Evolutionary conservation across 2,329 filamentous ascomycete genomes (phyloP).

Genomic region (Sarocladium strictum): DNA sequence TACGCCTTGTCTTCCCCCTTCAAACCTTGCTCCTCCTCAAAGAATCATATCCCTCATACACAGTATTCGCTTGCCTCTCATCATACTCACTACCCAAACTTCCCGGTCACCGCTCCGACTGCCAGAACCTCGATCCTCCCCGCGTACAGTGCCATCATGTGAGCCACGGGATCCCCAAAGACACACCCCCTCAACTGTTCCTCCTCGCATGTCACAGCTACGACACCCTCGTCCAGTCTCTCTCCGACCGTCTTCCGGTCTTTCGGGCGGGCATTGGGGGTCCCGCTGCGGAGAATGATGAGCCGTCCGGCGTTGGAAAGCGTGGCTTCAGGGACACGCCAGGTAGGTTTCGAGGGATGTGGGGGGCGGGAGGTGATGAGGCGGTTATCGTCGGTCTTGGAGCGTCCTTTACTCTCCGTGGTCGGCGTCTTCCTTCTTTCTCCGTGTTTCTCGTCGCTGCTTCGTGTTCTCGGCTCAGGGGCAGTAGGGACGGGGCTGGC

Average conservation of each 20-base stretch:
- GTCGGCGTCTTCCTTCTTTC: constrained; percentile 7
- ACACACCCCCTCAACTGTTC: constrained; percentile 63
- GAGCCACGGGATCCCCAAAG: constrained; percentile 77
- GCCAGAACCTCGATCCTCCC: constrained; percentile 66
- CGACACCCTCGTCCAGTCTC: constrained; percentile 52
- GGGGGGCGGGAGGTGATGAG: constrained; percentile 14
- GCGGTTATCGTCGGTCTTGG: constrained; percentile 3
- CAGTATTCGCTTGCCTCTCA: too few relatives aligned
- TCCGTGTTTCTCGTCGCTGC: constrained; percentile 10
- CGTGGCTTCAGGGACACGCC: constrained; percentile 60
- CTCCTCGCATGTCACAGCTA: constrained; percentile 64
- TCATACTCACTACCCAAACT: constrained; percentile 1
- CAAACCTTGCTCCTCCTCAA: background rate
- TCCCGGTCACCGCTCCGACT: constrained; percentile 42
- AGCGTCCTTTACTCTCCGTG: constrained; percentile 3
- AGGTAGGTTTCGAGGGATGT: constrained; percentile 35
- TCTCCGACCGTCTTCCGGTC: constrained; percentile 44
- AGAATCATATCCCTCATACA: too few relatives aligned
- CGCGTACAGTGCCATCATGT: constrained; percentile 74
- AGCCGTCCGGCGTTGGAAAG: constrained; percentile 66
- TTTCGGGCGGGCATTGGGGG: constrained; percentile 28
- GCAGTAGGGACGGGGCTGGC: constrained; percentile 55
- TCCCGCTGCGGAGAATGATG: constrained; percentile 56
- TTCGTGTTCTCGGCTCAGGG: background rate
- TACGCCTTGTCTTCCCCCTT: background rate